phyloP scores from a whole-genome alignment of 768 basidiomycete genomes.

The Cubamyces lactineus region DNA sequence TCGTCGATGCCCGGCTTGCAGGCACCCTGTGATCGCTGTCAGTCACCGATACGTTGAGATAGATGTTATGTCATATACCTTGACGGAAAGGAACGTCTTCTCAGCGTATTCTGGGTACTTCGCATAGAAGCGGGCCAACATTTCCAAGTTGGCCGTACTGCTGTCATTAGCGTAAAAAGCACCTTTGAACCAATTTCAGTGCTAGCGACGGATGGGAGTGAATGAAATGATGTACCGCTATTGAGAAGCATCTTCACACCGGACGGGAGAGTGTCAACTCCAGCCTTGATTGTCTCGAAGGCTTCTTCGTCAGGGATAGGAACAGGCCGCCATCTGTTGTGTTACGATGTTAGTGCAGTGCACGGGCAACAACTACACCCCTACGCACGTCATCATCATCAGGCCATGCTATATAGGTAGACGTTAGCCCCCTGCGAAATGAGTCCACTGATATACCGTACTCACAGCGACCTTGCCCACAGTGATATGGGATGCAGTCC shows the following conservation, averaged over 20 bases:
- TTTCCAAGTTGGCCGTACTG: constrained; percentile 47
- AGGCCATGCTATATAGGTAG: constrained; percentile 44
- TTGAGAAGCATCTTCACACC: constrained; percentile 56
- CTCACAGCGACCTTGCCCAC: not conserved
- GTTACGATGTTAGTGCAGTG: not conserved
- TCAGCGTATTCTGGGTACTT: constrained; percentile 47
- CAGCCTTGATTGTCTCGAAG: constrained; percentile 64
- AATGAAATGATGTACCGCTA: constrained; percentile 38
- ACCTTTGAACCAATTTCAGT: constrained; percentile 31
- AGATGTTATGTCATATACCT: constrained; percentile 35
- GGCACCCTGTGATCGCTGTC: not conserved
- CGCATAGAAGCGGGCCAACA: constrained; percentile 53
- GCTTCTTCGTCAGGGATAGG: constrained; percentile 57
- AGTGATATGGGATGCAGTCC: constrained; percentile 35
- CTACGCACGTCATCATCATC: constrained; percentile 57
- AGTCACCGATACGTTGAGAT: not conserved
- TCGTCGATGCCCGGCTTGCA: not conserved
- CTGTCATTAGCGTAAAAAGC: constrained; percentile 59
- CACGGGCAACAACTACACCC: not conserved
- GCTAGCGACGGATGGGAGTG: not conserved
- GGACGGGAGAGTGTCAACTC: constrained; percentile 43
- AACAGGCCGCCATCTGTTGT: constrained; percentile 41
- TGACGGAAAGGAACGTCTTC: constrained; percentile 50
- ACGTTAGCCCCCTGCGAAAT: not conserved
- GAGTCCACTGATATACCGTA: constrained; percentile 5